These are phyloP conservation scores for Adenanthera pavonina DNA, from an alignment of 306 rosid species.

Conservation along the genomic window DNA sequence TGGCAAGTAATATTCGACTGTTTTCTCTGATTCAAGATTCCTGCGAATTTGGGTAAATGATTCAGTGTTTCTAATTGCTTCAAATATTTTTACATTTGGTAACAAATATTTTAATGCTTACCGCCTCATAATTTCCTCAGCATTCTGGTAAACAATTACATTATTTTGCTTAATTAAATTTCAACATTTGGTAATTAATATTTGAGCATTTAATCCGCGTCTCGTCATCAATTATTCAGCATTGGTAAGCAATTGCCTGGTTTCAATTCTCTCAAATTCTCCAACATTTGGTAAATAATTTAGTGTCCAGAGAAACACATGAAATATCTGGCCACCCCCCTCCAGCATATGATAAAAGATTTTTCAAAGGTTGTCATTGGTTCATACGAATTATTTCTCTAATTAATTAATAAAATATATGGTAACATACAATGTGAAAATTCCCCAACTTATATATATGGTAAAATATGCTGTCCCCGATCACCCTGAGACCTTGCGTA, in stretches of 20 bases:
- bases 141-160: background rate
- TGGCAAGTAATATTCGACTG: background rate
- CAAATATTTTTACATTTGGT: background rate
- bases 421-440: background rate
- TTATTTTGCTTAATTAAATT: background rate
- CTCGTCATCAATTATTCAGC: background rate
- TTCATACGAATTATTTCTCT: too few species aligned
- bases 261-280: background rate
- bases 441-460: background rate
- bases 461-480: background rate
- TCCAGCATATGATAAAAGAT: background rate
- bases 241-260: background rate
- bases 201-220: background rate
- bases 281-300: constrained; percentile 12
- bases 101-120: background rate
- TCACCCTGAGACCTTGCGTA: background rate
- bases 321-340: background rate
- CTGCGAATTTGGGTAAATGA: background rate
- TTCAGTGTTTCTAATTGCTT: background rate
- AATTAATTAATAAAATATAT: background rate
- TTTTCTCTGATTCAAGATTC: background rate
- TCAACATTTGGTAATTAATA: background rate
- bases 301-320: background rate
- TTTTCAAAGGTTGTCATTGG: background rate
- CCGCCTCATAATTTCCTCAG: background rate